phyloP scores from a whole-genome alignment of 2,329 filamentous ascomycete species.

The Elsinoe batatas region DNA sequence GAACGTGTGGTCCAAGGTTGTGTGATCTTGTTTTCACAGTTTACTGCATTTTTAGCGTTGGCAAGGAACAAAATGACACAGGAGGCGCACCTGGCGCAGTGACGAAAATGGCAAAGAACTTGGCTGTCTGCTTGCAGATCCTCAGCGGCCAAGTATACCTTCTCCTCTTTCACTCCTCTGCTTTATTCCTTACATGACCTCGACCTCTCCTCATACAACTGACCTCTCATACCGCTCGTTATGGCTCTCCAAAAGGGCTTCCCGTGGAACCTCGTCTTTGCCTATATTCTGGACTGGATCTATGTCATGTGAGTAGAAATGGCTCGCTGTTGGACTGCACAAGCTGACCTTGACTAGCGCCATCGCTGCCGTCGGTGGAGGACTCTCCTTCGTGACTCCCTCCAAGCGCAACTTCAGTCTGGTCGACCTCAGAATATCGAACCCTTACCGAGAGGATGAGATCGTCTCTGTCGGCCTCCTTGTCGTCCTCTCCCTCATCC shows the following conservation, averaged over 20 bases:
- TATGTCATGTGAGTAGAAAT: constrained; percentile 47
- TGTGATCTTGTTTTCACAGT: no score
- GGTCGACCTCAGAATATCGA: constrained; percentile 67
- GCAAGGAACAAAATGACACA: not conserved
- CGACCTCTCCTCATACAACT: not conserved
- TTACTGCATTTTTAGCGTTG: no score
- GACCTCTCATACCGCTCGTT: constrained; percentile 1
- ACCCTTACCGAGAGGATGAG: constrained; percentile 60
- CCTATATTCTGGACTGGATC: constrained; percentile 67
- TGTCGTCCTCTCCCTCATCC: constrained; percentile 50
- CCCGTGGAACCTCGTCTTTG: constrained; percentile 40
- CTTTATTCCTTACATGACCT: not conserved
- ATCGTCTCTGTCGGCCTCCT: constrained; percentile 61
- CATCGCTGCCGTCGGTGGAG: constrained; percentile 28
- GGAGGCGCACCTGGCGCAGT: not conserved
- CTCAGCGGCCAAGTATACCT: not conserved
- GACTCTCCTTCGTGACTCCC: constrained; percentile 50
- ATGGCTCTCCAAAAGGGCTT: constrained; percentile 1
- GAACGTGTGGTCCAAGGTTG: no score
- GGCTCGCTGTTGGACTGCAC: not conserved
- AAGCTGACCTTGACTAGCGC: constrained; percentile 13
- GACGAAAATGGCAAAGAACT: not conserved
- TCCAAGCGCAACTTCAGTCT: constrained; percentile 63
- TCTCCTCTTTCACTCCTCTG: not conserved
- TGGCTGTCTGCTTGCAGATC: not conserved